These are phyloP conservation scores for Cercospora janseana DNA, from an alignment of 2,329 filamentous ascomycete genomes.

Conservation along the genomic window DNA sequence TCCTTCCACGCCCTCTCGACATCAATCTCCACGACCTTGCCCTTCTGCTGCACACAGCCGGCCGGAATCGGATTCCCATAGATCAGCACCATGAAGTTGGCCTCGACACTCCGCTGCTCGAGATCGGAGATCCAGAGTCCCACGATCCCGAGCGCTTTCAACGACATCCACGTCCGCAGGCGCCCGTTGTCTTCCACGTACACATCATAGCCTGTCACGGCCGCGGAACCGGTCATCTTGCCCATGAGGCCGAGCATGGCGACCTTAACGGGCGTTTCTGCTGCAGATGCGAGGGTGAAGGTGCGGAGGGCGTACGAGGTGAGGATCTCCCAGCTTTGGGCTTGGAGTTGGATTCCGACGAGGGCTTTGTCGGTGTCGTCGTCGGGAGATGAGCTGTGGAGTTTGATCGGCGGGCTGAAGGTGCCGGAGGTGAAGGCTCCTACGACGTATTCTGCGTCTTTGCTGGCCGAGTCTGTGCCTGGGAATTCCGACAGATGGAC, in stretches of 20 bases:
- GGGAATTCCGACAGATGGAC: conserved; percentile 71
- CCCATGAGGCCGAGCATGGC: conserved; percentile 74
- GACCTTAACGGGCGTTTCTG: conserved; percentile 50
- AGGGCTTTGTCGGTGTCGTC: conserved; percentile 49
- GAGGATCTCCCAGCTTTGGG: conserved; percentile 55
- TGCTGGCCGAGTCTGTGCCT: conserved; percentile 54
- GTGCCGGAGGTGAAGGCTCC: conserved; percentile 67
- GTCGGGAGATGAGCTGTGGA: no score
- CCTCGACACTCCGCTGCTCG: conserved; percentile 46
- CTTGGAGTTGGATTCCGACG: conserved; percentile 61
- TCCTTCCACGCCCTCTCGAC: conserved; percentile 73
- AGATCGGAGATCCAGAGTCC: conserved; percentile 78
- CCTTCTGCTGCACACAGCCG: conserved; percentile 57
- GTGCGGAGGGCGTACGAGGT: conserved; percentile 66
- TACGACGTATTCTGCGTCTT: conserved; percentile 63
- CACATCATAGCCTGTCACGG: conserved; percentile 63
- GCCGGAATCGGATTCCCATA: conserved; percentile 67
- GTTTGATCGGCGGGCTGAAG: conserved; percentile 51
- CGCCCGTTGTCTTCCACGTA: conserved; percentile 59
- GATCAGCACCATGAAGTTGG: conserved; percentile 54
- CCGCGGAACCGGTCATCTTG: conserved; percentile 88
- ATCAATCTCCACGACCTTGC: conserved; percentile 72
- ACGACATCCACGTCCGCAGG: conserved; percentile 62
- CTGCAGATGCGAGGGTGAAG: conserved; percentile 45
- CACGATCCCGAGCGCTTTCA: conserved; percentile 77